phyloP scores from a whole-genome alignment of 306 rosid genomes.

The Ammopiptanthus mongolicus region DNA sequence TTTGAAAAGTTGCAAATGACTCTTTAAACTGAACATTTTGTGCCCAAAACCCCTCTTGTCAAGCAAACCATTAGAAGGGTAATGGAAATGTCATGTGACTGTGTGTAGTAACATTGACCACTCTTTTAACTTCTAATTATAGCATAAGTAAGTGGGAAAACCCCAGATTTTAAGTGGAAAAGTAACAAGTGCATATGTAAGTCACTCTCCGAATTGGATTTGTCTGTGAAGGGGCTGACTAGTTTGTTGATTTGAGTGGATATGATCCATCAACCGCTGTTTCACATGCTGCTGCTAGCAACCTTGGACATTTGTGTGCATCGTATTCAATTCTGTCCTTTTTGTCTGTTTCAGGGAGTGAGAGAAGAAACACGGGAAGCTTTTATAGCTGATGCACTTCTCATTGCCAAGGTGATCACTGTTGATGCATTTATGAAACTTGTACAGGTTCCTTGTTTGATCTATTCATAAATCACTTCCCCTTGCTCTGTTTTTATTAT shows the following conservation, averaged over 20 bases:
- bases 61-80: background rate
- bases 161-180: background rate
- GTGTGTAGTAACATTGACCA: background rate
- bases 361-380: constrained; percentile 88
- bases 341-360: constrained; percentile 47
- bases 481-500: background rate
- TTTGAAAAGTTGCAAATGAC: background rate
- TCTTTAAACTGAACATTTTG: background rate
- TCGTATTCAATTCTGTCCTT: background rate
- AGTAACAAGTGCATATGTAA: background rate
- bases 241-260: background rate
- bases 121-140: background rate
- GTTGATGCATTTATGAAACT: background rate
- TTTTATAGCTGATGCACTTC: constrained; percentile 54
- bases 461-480: background rate
- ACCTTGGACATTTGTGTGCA: background rate
- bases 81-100: background rate
- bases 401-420: constrained; percentile 67
- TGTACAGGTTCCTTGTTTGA: background rate
- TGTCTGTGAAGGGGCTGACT: background rate
- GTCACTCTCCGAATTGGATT: background rate
- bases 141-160: background rate
- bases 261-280: constrained; percentile 4
- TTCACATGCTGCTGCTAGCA: background rate
- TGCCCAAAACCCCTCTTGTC: background rate